A percentile compares a stretch with the other conserved stretches of the same genome.
Conservation (phyloP, 2,329 filamentous ascomycete species). For the Trematosphaeria pertusa region DNA sequence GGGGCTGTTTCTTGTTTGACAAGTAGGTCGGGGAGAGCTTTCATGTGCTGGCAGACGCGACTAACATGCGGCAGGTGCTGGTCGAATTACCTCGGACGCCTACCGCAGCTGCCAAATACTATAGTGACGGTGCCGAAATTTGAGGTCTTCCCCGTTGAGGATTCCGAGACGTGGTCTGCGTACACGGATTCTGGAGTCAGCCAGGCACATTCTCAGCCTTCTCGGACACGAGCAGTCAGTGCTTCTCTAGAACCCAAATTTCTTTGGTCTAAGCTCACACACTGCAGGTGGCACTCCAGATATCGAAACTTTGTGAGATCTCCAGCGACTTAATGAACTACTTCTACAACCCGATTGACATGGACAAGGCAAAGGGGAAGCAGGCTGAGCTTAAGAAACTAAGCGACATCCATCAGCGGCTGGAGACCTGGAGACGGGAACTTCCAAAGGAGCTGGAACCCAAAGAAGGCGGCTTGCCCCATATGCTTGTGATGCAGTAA, state of each 20-base stretch:
- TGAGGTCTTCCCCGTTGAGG: constrained; percentile 89
- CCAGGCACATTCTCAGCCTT: constrained; percentile 76
- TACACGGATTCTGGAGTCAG: constrained; percentile 85
- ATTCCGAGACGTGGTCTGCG: constrained; percentile 83
- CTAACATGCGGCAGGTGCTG: constrained; percentile 67
- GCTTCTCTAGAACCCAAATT: too few species aligned
- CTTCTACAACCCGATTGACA: constrained; percentile 83
- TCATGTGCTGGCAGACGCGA: background rate
- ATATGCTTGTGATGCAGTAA: constrained; percentile 86
- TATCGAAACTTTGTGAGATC: constrained; percentile 87
- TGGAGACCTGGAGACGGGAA: constrained; percentile 88
- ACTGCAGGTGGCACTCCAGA: constrained; percentile 75
- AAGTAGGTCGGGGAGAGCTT: constrained; percentile 60
- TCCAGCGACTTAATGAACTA: constrained; percentile 87
- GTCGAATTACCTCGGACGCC: constrained; percentile 93
- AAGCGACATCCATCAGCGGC: constrained; percentile 85
- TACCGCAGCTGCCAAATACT: constrained; percentile 82
- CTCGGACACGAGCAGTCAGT: constrained; percentile 74
- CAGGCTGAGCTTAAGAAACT: constrained; percentile 88
- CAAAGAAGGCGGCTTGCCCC: constrained; percentile 86
- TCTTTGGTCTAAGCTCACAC: too few species aligned
- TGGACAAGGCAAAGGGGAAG: constrained; percentile 71
- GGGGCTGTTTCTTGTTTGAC: constrained; percentile 98
- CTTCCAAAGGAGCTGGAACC: constrained; percentile 87
- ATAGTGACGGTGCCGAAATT: constrained; percentile 86